Percentiles rank a stretch among this genome's conserved stretches.
phyloP scores from a whole-genome alignment of 495 filamentous ascomycete species.

The Corynascus novoguineensis region DNA sequence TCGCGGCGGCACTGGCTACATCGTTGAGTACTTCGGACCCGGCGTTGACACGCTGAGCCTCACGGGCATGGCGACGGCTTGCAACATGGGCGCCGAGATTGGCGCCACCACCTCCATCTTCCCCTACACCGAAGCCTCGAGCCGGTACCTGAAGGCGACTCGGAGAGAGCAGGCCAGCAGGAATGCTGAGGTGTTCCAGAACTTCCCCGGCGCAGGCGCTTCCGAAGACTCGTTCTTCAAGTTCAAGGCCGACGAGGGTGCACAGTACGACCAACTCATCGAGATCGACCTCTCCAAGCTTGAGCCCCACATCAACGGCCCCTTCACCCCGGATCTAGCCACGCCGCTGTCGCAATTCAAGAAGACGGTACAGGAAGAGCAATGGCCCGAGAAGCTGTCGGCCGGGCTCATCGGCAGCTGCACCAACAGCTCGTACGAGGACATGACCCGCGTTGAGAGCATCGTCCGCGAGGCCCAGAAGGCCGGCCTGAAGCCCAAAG shows the following conservation, averaged over 20 bases:
- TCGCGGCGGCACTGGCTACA: constrained; percentile 86
- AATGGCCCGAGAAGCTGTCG: constrained; percentile 86
- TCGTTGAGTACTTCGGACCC: constrained; percentile 86
- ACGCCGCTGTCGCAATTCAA: constrained; percentile 86
- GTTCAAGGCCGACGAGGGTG: constrained; percentile 68
- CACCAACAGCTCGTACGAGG: constrained; percentile 97
- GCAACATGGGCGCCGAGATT: constrained; percentile 86
- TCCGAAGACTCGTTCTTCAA: constrained; percentile 37
- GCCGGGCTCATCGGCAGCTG: constrained; percentile 95
- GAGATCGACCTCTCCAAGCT: constrained; percentile 86
- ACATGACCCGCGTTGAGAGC: constrained; percentile 92
- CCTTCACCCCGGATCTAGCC: constrained; percentile 91
- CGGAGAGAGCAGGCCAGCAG: constrained; percentile 67
- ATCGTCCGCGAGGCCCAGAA: constrained; percentile 83
- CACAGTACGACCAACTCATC: constrained; percentile 83
- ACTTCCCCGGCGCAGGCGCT: constrained; percentile 32
- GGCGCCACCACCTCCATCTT: constrained; percentile 96
- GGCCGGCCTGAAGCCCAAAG: constrained; percentile 80
- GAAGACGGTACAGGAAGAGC: constrained; percentile 70
- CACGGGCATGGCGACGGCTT: constrained; percentile 88
- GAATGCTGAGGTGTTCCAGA: constrained; percentile 52
- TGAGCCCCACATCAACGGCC: constrained; percentile 96
- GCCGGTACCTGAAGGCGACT: constrained; percentile 75
- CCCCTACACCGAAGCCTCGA: constrained; percentile 46
- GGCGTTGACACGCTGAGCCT: constrained; percentile 84